Percentiles rank a stretch among this genome's conserved stretches.
Conservation (phyloP, 2,329 filamentous ascomycete species). For the Hirsutella minnesotensis region DNA sequence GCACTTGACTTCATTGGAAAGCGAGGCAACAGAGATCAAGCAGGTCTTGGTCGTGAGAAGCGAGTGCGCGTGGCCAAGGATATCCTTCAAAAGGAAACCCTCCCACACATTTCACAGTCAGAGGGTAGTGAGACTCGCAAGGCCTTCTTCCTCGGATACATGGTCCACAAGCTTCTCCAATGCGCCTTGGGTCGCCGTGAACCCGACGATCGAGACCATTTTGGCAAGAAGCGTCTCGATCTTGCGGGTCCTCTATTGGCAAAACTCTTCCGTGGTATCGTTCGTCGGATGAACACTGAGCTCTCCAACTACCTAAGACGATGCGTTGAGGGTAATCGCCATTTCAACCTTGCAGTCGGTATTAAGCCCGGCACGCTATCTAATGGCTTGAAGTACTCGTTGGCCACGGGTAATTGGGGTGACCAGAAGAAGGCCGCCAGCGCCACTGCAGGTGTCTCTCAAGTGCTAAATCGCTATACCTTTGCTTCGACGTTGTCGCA, state of each 20-base stretch:
- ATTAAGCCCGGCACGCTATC: conserved; percentile 87
- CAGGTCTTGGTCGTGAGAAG: conserved; percentile 65
- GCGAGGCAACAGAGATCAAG: conserved; percentile 54
- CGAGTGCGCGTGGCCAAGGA: conserved; percentile 88
- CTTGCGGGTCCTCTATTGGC: conserved; percentile 87
- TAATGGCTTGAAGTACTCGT: conserved; percentile 89
- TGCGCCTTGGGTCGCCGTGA: conserved; percentile 87
- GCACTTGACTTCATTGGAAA: conserved; percentile 93
- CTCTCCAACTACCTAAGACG: conserved; percentile 84
- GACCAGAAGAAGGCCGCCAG: conserved; percentile 97
- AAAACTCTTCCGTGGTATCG: conserved; percentile 89
- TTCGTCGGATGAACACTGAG: conserved; percentile 83
- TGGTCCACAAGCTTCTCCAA: conserved; percentile 92
- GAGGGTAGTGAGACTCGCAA: conserved; percentile 93
- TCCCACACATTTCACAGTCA: conserved; percentile 91
- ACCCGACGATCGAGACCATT: conserved; percentile 95
- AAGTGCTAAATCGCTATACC: conserved; percentile 95
- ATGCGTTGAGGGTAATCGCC: conserved; percentile 77
- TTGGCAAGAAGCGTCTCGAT: conserved; percentile 96
- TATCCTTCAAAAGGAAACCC: conserved; percentile 90
- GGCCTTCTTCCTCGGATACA: conserved; percentile 96
- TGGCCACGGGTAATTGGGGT: conserved; percentile 97
- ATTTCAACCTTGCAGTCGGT: conserved; percentile 83
- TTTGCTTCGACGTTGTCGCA: conserved; percentile 95
- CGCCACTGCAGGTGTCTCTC: conserved; percentile 91